Conservation (phyloP, 805 yeast genomes). For the Metschnikowia dekortorum region DNA sequence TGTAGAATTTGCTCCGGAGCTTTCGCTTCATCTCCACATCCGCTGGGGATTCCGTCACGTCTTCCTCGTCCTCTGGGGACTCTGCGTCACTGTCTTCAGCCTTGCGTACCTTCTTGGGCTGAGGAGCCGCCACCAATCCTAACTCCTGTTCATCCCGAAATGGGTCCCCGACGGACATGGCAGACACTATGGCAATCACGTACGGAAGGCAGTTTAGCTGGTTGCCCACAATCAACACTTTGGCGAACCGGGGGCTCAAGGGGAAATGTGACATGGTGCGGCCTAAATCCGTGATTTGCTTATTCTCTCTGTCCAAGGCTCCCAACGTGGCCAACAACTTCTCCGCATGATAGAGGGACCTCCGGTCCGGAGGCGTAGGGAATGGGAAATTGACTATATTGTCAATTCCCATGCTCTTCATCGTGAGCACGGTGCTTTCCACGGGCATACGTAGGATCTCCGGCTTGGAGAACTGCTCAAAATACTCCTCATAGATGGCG, state of each 20-base stretch:
- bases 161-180: constrained; percentile 90
- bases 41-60: constrained; percentile 29
- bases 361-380: constrained; percentile 84
- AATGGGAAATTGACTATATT: constrained; percentile 89
- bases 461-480: constrained; percentile 77
- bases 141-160: constrained; percentile 72
- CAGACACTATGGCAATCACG: constrained; percentile 88
- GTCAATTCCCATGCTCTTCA: constrained; percentile 97
- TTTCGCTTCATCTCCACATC: constrained; percentile 38
- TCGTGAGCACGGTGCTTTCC: constrained; percentile 89
- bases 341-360: constrained; percentile 60
- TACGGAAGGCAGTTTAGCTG: constrained; percentile 83
- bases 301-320: constrained; percentile 57
- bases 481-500: constrained; percentile 86
- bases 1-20: constrained; percentile 48
- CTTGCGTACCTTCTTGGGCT: constrained; percentile 13
- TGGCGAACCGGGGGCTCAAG: constrained; percentile 87
- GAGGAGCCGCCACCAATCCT: constrained; percentile 40
- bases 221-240: constrained; percentile 82
- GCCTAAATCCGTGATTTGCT: constrained; percentile 71
- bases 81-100: constrained; percentile 34
- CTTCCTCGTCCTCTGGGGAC: constrained; percentile 29
- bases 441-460: constrained; percentile 94
- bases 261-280: constrained; percentile 87
- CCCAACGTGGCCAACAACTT: constrained; percentile 66